A percentile compares a stretch with the other conserved stretches of the same genome.
Evolutionary conservation across 306 rosid species (phyloP).

Genomic region (Carpinus viminea): DNA sequence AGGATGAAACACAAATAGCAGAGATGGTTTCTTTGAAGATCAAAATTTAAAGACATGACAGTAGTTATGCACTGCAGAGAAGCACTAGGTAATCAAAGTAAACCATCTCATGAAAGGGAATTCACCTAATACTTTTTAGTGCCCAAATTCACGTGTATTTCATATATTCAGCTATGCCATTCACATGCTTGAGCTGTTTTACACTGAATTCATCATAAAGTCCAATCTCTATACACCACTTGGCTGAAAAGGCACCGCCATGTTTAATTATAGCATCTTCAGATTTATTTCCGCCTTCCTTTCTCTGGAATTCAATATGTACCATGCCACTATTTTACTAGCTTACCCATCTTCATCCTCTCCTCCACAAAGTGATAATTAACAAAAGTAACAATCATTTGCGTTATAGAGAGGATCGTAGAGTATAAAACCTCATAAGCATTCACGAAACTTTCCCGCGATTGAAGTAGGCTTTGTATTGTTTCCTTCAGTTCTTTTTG

Average conservation of each 20-base stretch:
- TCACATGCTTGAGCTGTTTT: background rate
- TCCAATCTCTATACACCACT: background rate
- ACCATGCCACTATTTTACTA: background rate
- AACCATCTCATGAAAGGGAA: conserved; percentile 4
- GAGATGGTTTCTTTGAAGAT: background rate
- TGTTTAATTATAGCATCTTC: background rate
- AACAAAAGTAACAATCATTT: background rate
- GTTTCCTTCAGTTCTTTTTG: conserved; percentile 66
- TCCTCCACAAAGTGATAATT: background rate
- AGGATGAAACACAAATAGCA: background rate
- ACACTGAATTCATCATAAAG: background rate
- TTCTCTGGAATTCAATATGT: background rate
- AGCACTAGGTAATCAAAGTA: background rate
- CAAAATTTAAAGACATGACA: background rate
- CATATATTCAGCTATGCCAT: background rate
- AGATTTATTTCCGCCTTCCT: background rate
- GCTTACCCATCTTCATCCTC: background rate
- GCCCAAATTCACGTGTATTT: conserved; percentile 17
- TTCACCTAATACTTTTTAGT: background rate
- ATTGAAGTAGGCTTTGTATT: conserved; percentile 54
- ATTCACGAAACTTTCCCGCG: conserved; percentile 53
- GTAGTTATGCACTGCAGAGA: background rate
- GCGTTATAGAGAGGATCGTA: background rate
- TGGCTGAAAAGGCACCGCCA: background rate
- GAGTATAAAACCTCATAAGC: conserved; percentile 62